Conservation (phyloP, 2,329 filamentous ascomycete species). For the Simplicillium aogashimaense region DNA sequence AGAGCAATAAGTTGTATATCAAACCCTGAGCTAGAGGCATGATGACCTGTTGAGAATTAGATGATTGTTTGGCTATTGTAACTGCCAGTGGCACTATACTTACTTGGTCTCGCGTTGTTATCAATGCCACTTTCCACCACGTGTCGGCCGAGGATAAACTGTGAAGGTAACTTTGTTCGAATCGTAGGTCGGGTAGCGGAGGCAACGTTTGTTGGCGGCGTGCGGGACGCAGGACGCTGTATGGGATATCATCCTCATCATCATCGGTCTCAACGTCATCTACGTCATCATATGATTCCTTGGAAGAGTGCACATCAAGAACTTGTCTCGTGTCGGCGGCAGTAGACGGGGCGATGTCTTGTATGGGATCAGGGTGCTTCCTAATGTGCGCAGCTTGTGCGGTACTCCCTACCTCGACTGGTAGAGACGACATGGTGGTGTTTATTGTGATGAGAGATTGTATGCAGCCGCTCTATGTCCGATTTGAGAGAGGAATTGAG, state of each 20-base stretch:
- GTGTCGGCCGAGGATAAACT: constrained; percentile 74
- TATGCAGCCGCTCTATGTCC: not conserved
- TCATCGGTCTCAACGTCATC: constrained; percentile 40
- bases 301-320: not conserved
- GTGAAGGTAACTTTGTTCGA: constrained; percentile 95
- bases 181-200: constrained; percentile 78
- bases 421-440: constrained; percentile 40
- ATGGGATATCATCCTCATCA: constrained; percentile 60
- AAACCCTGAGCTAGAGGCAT: constrained; percentile 83
- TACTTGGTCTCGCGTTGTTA: constrained; percentile 86
- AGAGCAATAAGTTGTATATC: constrained; percentile 75
- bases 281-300: constrained; percentile 14
- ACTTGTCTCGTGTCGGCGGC: constrained; percentile 48
- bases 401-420: constrained; percentile 63
- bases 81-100: constrained; percentile 8
- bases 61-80: not conserved
- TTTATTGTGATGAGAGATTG: constrained; percentile 1
- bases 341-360: constrained; percentile 76
- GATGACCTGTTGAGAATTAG: constrained; percentile 47
- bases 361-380: constrained; percentile 55
- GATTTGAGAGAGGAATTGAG: too few species aligned
- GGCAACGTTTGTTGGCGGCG: constrained; percentile 38
- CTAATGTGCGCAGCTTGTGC: constrained; percentile 76
- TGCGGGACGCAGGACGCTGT: constrained; percentile 49
- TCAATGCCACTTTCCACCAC: constrained; percentile 70